Evolutionary conservation across 768 basidiomycete species (phyloP).

Genomic region (Suillus placidus): DNA sequence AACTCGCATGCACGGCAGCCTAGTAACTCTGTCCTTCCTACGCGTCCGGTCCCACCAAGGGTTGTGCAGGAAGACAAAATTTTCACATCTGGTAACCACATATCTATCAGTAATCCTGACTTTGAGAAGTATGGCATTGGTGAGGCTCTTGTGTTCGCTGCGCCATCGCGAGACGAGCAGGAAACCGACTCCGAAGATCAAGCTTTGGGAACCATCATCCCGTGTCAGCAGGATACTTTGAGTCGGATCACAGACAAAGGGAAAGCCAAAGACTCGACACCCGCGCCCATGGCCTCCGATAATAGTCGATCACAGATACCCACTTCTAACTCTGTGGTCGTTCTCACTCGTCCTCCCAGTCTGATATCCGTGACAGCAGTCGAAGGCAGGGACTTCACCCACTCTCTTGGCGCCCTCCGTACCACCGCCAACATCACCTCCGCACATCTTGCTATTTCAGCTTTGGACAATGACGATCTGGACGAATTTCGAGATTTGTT

Average conservation of each 20-base stretch:
- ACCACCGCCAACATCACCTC: conserved; percentile 41
- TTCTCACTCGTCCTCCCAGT: background rate
- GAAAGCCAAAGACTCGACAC: background rate
- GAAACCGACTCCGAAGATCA: conserved; percentile 48
- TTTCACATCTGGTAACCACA: conserved; percentile 32
- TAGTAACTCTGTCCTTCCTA: background rate
- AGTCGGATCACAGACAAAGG: conserved; percentile 8
- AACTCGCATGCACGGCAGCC: conserved; percentile 55
- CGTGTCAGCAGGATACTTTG: conserved; percentile 18
- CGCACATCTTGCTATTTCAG: conserved; percentile 39
- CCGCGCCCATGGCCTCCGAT: background rate
- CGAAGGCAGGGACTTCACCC: background rate
- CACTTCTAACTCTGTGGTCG: background rate
- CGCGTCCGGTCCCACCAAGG: background rate
- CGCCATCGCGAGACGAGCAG: conserved; percentile 22
- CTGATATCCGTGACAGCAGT: background rate
- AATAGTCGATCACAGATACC: background rate
- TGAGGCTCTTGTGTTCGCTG: conserved; percentile 59
- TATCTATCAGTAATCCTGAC: conserved; percentile 31
- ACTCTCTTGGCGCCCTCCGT: conserved; percentile 14
- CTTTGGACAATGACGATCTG: conserved; percentile 64
- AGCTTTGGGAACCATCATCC: conserved; percentile 17
- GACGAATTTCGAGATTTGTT: conserved; percentile 78
- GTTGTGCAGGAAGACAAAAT: conserved; percentile 10
- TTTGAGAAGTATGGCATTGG: conserved; percentile 61